phyloP scores from a whole-genome alignment of 2,329 filamentous ascomycete genomes.

The Parastagonospora nodorum region DNA sequence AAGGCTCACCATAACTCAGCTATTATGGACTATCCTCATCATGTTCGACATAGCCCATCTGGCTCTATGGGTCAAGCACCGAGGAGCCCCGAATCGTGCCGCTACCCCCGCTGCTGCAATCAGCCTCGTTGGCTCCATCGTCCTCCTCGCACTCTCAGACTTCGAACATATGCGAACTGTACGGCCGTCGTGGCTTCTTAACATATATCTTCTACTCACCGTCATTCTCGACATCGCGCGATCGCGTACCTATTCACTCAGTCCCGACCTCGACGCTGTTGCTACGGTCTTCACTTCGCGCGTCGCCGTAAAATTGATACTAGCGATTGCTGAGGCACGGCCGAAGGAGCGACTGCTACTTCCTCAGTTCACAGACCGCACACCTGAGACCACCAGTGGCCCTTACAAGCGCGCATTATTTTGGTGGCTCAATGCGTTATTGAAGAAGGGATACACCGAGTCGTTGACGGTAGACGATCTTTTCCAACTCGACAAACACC shows the following conservation, averaged over 20 bases:
- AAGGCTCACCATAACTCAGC: conserved; percentile 11
- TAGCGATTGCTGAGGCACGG: conserved; percentile 52
- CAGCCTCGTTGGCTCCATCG: conserved; percentile 29
- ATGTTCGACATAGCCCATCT: conserved; percentile 36
- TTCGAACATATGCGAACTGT: conserved; percentile 54
- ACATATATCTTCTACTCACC: conserved; percentile 53
- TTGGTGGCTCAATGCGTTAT: conserved; percentile 60
- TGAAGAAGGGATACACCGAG: conserved; percentile 55
- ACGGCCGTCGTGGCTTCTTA: conserved; percentile 55
- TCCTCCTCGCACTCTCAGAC: conserved; percentile 51
- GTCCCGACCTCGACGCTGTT: conserved; percentile 42
- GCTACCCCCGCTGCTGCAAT: conserved; percentile 35
- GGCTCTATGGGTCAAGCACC: conserved; percentile 30
- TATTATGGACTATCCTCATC: conserved; percentile 29
- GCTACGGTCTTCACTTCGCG: conserved; percentile 51
- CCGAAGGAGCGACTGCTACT: conserved; percentile 52
- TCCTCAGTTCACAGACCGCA: conserved; percentile 46
- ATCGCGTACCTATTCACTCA: conserved; percentile 48
- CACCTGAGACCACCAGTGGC: conserved; percentile 59
- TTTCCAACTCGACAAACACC: conserved; percentile 51
- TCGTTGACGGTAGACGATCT: conserved; percentile 52
- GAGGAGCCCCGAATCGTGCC: conserved; percentile 15
- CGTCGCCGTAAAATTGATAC: conserved; percentile 50
- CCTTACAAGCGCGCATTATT: conserved; percentile 57
- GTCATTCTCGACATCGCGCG: conserved; percentile 54